Evolutionary conservation across 1,284 basidiomycete genomes (phyloP).

Genomic region (Amylostereum areolatum): DNA sequence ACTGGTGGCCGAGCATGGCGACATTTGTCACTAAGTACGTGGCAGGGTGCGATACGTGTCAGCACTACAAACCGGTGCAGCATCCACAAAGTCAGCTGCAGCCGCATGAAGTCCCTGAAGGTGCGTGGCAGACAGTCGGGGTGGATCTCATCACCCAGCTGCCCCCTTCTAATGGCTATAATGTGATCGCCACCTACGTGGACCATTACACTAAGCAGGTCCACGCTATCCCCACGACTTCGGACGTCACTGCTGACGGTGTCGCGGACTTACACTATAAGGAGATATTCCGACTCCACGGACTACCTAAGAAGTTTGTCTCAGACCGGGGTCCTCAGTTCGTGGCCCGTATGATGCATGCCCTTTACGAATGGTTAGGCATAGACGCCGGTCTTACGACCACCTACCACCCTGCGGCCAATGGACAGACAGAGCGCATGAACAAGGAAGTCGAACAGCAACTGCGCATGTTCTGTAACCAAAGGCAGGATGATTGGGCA

Average conservation of each 20-base stretch:
- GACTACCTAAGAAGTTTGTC: not conserved
- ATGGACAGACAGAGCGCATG: not conserved
- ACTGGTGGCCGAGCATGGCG: not conserved
- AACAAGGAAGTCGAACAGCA: conserved; percentile 1
- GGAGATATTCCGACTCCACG: not conserved
- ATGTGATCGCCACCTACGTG: not conserved
- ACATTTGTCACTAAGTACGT: not conserved
- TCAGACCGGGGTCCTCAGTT: conserved; percentile 1
- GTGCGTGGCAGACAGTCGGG: not conserved
- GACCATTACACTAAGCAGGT: not conserved
- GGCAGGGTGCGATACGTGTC: not conserved
- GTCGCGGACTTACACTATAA: not conserved
- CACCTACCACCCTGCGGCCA: not conserved
- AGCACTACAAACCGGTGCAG: not conserved
- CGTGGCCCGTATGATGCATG: not conserved
- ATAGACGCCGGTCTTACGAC: not conserved
- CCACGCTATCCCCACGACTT: not conserved
- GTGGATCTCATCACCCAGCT: not conserved
- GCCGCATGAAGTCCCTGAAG: too few species aligned
- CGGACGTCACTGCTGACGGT: not conserved
- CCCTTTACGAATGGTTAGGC: not conserved
- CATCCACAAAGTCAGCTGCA: too few species aligned
- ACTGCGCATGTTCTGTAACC: not conserved
- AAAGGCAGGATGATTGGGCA: not conserved
- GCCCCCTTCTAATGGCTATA: not conserved